Evolutionary conservation across 2,329 filamentous ascomycete species (phyloP).

Genomic region (Westerdykella ornata): DNA sequence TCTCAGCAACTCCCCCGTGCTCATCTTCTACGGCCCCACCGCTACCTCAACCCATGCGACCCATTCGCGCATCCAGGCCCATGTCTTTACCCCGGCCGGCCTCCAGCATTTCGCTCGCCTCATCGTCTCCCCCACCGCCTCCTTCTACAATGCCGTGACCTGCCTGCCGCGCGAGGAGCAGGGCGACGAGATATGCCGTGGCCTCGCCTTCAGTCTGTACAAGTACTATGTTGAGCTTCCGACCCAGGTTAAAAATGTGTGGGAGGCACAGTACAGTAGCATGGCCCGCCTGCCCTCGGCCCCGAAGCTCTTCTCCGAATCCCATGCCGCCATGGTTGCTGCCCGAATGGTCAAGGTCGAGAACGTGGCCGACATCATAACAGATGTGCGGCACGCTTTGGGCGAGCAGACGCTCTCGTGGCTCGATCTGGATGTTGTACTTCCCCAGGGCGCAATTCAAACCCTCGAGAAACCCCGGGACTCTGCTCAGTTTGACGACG

Average conservation of each 20-base stretch:
- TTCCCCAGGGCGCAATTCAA: constrained; percentile 67
- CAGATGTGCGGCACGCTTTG: constrained; percentile 66
- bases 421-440: constrained; percentile 78
- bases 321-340: constrained; percentile 87
- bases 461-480: constrained; percentile 37
- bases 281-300: constrained; percentile 55
- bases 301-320: constrained; percentile 72
- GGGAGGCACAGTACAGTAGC: constrained; percentile 51
- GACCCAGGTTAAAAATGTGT: constrained; percentile 63
- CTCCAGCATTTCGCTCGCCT: constrained; percentile 85
- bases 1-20: constrained; percentile 70
- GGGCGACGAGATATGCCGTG: constrained; percentile 87
- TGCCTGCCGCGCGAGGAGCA: constrained; percentile 89
- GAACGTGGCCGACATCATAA: constrained; percentile 64
- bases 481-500: constrained; percentile 54
- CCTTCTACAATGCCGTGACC: constrained; percentile 83
- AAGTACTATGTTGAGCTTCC: constrained; percentile 92
- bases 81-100: constrained; percentile 83
- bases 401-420: constrained; percentile 77
- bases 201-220: constrained; percentile 81
- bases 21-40: constrained; percentile 88
- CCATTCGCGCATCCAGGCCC: constrained; percentile 80
- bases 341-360: constrained; percentile 78
- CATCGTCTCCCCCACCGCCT: constrained; percentile 86
- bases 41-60: constrained; percentile 83